A percentile compares a stretch with the other conserved stretches of the same genome.
These are phyloP conservation scores for Aschersonia sp. DNA, from an alignment of 2,329 filamentous ascomycete genomes.

Conservation along the genomic window DNA sequence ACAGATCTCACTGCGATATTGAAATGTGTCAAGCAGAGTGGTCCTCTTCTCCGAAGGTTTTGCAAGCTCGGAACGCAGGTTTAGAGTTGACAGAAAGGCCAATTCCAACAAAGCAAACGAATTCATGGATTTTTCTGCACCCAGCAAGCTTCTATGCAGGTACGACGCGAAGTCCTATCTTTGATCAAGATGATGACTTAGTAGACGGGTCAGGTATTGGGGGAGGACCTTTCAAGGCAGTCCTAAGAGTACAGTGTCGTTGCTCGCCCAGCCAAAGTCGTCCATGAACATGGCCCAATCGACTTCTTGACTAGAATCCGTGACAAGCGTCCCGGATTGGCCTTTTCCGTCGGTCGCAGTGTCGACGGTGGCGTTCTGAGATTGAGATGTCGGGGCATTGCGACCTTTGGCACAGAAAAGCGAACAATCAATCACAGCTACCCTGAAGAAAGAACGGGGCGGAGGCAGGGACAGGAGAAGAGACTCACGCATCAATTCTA, in stretches of 20 bases:
- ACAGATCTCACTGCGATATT: no score
- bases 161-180: no score
- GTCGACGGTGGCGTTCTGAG: constrained; percentile 7
- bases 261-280: constrained; percentile 30
- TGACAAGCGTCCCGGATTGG: constrained; percentile 3
- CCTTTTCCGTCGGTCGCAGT: not conserved
- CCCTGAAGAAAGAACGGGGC: no score
- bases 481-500: constrained; percentile 16
- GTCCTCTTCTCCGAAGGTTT: no score
- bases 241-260: constrained; percentile 15
- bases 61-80: no score
- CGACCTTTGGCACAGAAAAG: not conserved
- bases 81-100: no score
- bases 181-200: not conserved
- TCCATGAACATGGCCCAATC: constrained; percentile 37
- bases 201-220: not conserved
- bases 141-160: no score
- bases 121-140: no score
- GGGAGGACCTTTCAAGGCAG: constrained; percentile 7
- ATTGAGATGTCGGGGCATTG: constrained; percentile 2
- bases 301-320: constrained; percentile 27
- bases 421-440: no score
- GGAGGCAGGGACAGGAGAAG: not conserved
- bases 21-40: no score
- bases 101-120: no score